Conservation (phyloP, 345 rosid genomes). For the Mercurialis annua region DNA sequence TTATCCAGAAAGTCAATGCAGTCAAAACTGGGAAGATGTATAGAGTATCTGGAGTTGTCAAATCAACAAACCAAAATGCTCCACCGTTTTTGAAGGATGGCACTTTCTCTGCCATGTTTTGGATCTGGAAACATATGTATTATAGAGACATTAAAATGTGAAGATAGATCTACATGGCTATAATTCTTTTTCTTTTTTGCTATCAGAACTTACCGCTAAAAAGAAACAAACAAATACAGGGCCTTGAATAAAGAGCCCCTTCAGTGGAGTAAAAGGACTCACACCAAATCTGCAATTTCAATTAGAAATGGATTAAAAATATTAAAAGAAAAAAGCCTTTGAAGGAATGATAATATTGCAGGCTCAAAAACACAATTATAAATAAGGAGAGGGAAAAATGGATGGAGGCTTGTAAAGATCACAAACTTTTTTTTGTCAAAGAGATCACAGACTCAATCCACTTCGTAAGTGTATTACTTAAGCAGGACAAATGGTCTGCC, state of each 20-base stretch:
- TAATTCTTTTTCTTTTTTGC: not conserved
- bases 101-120: constrained; percentile 85
- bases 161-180: not conserved
- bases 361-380: no score
- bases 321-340: not conserved
- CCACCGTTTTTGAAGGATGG: constrained; percentile 85
- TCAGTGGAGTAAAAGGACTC: constrained; percentile 73
- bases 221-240: constrained; percentile 76
- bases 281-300: constrained; percentile 63
- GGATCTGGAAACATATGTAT: constrained; percentile 38
- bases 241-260: constrained; percentile 77
- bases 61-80: constrained; percentile 75
- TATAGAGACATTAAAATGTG: constrained; percentile 5
- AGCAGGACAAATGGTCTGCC: not conserved
- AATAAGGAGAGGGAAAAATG: no score
- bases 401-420: no score
- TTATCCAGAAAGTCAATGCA: constrained; percentile 56
- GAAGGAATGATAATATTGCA: no score
- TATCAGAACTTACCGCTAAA: constrained; percentile 60
- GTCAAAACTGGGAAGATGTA: constrained; percentile 71
- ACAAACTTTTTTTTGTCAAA: no score
- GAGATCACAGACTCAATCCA: not conserved
- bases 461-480: not conserved
- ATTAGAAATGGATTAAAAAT: constrained; percentile 9
- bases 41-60: constrained; percentile 64